Evolutionary conservation across 2,329 filamentous ascomycete species (phyloP), one percentile per base, ranked within the genome.

Genomic region (Aspergillus uvarum): DNA sequence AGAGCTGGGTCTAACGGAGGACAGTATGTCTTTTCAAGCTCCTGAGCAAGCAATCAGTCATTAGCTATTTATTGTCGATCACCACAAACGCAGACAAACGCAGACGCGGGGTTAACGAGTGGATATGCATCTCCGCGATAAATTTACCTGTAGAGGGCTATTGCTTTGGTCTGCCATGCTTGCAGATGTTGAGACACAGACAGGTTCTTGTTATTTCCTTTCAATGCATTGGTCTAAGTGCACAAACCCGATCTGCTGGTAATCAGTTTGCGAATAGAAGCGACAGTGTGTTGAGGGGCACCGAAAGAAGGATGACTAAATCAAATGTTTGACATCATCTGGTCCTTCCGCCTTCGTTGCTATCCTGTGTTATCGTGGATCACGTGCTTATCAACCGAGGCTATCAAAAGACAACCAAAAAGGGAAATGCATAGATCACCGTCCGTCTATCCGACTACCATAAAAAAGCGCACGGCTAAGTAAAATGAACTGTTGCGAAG

Each of bases 1-100:
- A 94, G 82, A 0, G 91, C 85, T 65, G 92, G 85, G 66, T 97
- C 93, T 47, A 97, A 76, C 19, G 88, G 84, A 24, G 89, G 85
- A 71, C 87, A 88, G 70, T 91, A 94, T 64, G 89, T 85, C 62
- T 87, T 82, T 87, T 93, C 72, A 24, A 79, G 67, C 48, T 75
- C 74, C 76, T 79, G 22, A 16, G 5, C 26, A 48, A 29, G 38
- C 21, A 19, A 48, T 47, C 21, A 11, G 16, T 7, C n/a, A 44
- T 19, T 44, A 44, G 38, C 38, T 44, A 6, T 16, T 7, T 19
- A 16, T 12, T 16, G 32, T 12, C 14, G 32, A 3, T 35, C 16
- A 44, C 38, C 14, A 44, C 38, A 19, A 44, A 44, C 38, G 38
- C 6, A 16, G 5, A 38, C 35, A 38, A 38, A 16, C 14, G 35